phyloP scores from a whole-genome alignment of 306 rosid species.

The Rosa lucieae region DNA sequence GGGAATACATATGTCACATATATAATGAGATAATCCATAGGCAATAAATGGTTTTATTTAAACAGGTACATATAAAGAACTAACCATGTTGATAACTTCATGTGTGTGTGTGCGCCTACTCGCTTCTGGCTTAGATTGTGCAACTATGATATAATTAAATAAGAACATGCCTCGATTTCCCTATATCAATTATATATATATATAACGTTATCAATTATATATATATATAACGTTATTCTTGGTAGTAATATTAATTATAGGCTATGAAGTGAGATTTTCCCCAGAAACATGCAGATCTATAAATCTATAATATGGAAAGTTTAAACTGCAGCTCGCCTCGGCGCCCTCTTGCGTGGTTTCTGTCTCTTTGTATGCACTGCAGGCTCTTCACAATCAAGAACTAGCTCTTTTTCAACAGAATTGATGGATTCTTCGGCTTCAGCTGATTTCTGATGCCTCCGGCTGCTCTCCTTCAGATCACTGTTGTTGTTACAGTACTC shows the following conservation, averaged over 20 bases:
- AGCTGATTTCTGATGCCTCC: background rate
- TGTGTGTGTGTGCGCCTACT: background rate
- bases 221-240: background rate
- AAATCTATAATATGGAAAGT: background rate
- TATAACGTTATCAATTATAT: background rate
- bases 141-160: background rate
- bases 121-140: background rate
- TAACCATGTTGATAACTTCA: background rate
- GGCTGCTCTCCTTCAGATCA: background rate
- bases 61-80: too few relatives aligned
- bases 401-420: background rate
- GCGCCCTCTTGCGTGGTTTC: constrained; percentile 21
- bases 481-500: background rate
- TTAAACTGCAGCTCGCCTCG: constrained; percentile 28
- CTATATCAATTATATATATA: background rate
- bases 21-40: too few relatives aligned
- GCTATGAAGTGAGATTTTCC: background rate
- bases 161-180: background rate
- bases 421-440: background rate
- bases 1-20: too few relatives aligned
- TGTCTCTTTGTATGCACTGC: constrained; percentile 2
- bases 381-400: background rate
- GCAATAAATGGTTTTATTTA: too few relatives aligned
- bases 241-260: background rate
- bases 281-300: background rate